A percentile compares a stretch with the other conserved stretches of the same genome.
Evolutionary conservation across 306 rosid genomes (phyloP).

Genomic region (Trifolium pratense): DNA sequence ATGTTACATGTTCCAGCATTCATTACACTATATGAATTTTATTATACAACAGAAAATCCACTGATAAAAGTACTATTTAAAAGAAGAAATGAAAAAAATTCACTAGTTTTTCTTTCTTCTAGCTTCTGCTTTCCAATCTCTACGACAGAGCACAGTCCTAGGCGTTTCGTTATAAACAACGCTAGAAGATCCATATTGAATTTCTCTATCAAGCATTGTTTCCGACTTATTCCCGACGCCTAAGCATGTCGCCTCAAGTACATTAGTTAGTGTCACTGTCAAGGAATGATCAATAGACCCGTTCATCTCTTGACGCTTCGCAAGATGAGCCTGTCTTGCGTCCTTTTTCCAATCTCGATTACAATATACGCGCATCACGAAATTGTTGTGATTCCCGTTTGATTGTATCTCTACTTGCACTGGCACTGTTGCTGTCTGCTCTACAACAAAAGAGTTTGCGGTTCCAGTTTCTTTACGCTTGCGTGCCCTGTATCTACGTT

Average conservation of each 20-base stretch:
- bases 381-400: slow-evolving; percentile 47
- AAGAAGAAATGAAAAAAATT: slow-evolving; percentile 10
- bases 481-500: slow-evolving; percentile 89
- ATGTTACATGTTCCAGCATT: slow-evolving; percentile 36
- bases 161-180: slow-evolving; percentile 44
- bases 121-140: slow-evolving; percentile 97
- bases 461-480: slow-evolving; percentile 80
- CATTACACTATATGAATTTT: slow-evolving; percentile 38
- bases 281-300: slow-evolving; percentile 43
- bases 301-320: slow-evolving; percentile 46
- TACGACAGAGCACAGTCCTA: slow-evolving; percentile 53
- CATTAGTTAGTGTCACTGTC: slow-evolving; percentile 42
- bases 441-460: slow-evolving; percentile 46
- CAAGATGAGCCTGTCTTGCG: slow-evolving; percentile 66
- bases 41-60: slow-evolving; percentile 40
- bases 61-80: not conserved
- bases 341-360: slow-evolving; percentile 88
- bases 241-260: slow-evolving; percentile 44
- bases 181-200: slow-evolving; percentile 44
- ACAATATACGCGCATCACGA: slow-evolving; percentile 53
- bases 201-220: slow-evolving; percentile 37
- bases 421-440: slow-evolving; percentile 42
- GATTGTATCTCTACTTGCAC: slow-evolving; percentile 46
- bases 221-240: slow-evolving; percentile 48
- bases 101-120: slow-evolving; percentile 70